Percentiles rank a stretch among this genome's conserved stretches.
These are phyloP conservation scores for Elsinoe perseae DNA, from an alignment of 2,329 filamentous ascomycete genomes.

Conservation along the genomic window DNA sequence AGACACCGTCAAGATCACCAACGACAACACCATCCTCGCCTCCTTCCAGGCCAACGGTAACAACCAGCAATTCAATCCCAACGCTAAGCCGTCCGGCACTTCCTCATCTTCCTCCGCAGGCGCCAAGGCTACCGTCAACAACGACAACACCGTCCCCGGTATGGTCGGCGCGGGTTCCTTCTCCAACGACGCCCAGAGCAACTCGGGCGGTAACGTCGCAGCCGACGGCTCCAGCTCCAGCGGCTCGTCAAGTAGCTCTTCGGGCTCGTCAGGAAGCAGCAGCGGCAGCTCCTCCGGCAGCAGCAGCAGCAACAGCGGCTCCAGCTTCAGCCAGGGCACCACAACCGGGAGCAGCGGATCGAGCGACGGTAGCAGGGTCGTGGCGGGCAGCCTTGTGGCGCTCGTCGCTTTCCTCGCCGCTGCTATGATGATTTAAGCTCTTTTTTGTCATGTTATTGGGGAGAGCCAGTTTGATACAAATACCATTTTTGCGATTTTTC, in stretches of 20 bases:
- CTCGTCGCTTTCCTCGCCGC: slow-evolving; percentile 33
- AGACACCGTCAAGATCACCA: slow-evolving; percentile 65
- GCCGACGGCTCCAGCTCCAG: slow-evolving; percentile 18
- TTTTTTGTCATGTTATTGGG: background rate
- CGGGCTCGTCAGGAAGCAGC: slow-evolving; percentile 16
- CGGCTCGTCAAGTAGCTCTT: slow-evolving; percentile 19
- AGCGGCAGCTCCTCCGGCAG: slow-evolving; percentile 16
- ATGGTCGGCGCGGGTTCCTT: slow-evolving; percentile 43
- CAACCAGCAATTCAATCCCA: slow-evolving; percentile 50
- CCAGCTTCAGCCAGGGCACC: slow-evolving; percentile 27
- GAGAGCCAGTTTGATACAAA: background rate
- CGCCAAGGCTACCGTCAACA: slow-evolving; percentile 22
- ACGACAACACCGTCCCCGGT: slow-evolving; percentile 48
- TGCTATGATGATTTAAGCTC: slow-evolving; percentile 28
- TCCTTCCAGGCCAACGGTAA: slow-evolving; percentile 75
- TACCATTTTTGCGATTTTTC: slow-evolving; percentile 4
- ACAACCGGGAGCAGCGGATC: slow-evolving; percentile 21
- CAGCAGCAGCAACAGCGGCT: slow-evolving; percentile 18
- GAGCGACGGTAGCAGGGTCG: slow-evolving; percentile 26
- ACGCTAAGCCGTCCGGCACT: slow-evolving; percentile 26
- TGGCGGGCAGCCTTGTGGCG: slow-evolving; percentile 32
- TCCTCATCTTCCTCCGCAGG: slow-evolving; percentile 24
- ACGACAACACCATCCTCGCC: slow-evolving; percentile 67
- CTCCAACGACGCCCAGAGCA: slow-evolving; percentile 5
- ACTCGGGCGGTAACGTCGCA: slow-evolving; percentile 27